These are phyloP conservation scores for Populus ilicifolia DNA, from an alignment of 345 rosid genomes.

Conservation along the genomic window DNA sequence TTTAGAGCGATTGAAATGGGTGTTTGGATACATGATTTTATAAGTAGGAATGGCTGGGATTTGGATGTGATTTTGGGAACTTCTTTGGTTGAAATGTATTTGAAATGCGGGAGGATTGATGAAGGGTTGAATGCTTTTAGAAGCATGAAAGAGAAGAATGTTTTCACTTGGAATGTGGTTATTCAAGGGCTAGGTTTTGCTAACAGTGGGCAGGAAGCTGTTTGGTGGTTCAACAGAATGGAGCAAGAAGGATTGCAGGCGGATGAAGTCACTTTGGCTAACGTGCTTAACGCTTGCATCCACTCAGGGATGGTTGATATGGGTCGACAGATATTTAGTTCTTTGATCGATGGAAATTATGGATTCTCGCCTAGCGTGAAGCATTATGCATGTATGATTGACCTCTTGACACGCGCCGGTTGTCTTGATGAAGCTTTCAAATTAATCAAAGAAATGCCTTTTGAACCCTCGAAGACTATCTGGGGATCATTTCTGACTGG, in stretches of 20 bases:
- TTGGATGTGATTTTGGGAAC: slow-evolving; percentile 57
- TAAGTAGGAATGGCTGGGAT: slow-evolving; percentile 41
- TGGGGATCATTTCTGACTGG: slow-evolving; percentile 48
- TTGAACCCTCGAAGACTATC: slow-evolving; percentile 47
- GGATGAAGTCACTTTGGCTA: slow-evolving; percentile 46
- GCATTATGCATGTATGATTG: slow-evolving; percentile 51
- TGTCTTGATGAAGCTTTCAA: slow-evolving; percentile 38
- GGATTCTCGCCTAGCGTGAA: slow-evolving; percentile 39
- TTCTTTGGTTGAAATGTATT: slow-evolving; percentile 49
- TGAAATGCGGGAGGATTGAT: slow-evolving; percentile 46
- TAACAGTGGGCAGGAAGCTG: slow-evolving; percentile 42
- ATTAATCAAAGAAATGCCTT: slow-evolving; percentile 42
- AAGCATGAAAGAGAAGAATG: slow-evolving; percentile 46
- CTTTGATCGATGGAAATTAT: slow-evolving; percentile 38
- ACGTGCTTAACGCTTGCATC: slow-evolving; percentile 50
- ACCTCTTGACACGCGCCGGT: slow-evolving; percentile 43
- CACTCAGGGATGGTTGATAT: slow-evolving; percentile 43
- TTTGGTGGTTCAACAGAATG: slow-evolving; percentile 44
- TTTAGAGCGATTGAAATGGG: slow-evolving; percentile 51
- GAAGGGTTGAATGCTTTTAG: slow-evolving; percentile 39
- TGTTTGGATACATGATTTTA: slow-evolving; percentile 50
- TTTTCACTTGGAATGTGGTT: slow-evolving; percentile 46
- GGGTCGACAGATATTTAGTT: slow-evolving; percentile 40
- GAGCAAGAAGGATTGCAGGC: slow-evolving; percentile 35
- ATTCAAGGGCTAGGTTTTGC: slow-evolving; percentile 49